Percentiles rank a stretch among this genome's conserved stretches.
Conservation (phyloP, 768 basidiomycete species). For the Lyophyllum semitale region DNA sequence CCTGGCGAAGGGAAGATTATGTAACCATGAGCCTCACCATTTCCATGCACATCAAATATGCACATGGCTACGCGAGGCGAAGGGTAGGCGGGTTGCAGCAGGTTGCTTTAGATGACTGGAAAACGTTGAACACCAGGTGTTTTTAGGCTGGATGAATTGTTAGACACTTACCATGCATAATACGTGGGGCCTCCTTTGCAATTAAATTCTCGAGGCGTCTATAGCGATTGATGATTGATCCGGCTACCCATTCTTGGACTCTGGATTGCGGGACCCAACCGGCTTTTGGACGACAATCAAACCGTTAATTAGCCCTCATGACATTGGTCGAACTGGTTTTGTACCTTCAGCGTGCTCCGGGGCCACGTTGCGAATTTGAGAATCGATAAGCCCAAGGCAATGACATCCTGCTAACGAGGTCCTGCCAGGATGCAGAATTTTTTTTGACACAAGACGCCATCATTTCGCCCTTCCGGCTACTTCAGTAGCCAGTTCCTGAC, state of each 20-base stretch:
- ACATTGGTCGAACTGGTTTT: conserved; percentile 8
- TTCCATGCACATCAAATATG: conserved; percentile 14
- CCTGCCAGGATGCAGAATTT: not conserved
- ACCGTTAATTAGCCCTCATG: not conserved
- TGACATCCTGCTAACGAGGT: not conserved
- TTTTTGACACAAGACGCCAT: conserved; percentile 5
- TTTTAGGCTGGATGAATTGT: not conserved
- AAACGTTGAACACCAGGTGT: not conserved
- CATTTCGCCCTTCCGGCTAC: conserved; percentile 4
- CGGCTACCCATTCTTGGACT: not conserved
- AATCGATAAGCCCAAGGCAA: conserved; percentile 5
- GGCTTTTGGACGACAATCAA: not conserved
- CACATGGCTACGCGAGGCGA: not conserved
- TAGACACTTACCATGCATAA: no score
- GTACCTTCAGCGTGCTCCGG: not conserved
- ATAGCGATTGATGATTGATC: not conserved
- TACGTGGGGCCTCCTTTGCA: no score
- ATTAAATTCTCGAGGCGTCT: not conserved
- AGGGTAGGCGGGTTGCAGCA: not conserved
- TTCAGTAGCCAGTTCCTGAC: conserved; percentile 7
- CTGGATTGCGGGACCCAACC: not conserved
- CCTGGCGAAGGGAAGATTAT: conserved; percentile 12
- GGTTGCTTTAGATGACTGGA: not conserved
- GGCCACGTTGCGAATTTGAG: conserved; percentile 4
- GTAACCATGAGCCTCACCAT: conserved; percentile 16